Conservation (phyloP, 306 rosid species). For the Vigna reflexopilosa region DNA sequence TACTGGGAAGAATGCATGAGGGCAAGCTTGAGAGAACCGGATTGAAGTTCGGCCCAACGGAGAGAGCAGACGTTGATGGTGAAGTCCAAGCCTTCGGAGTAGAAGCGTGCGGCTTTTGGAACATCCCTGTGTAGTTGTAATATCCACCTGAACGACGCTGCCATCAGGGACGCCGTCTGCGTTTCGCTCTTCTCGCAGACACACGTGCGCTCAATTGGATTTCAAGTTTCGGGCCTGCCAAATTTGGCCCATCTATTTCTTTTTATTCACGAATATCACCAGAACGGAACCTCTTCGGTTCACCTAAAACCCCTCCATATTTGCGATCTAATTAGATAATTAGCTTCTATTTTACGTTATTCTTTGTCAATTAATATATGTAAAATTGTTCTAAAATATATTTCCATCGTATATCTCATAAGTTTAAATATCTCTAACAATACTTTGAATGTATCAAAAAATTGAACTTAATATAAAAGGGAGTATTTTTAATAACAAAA, state of each 20-base stretch:
- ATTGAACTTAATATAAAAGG: not conserved
- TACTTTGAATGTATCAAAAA: not conserved
- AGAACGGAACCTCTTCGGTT: not conserved
- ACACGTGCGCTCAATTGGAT: slow-evolving; percentile 8
- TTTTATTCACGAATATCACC: not conserved
- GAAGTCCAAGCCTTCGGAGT: slow-evolving; percentile 82
- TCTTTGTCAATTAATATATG: not conserved
- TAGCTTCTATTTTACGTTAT: not conserved
- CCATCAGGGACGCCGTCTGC: slow-evolving; percentile 38
- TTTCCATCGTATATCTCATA: not conserved
- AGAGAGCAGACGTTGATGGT: slow-evolving; percentile 76
- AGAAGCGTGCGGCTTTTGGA: slow-evolving; percentile 84
- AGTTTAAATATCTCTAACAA: not conserved
- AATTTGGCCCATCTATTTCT: not conserved
- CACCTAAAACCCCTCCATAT: not conserved
- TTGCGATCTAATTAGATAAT: not conserved
- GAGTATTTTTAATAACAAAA: not conserved
- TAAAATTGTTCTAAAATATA: not conserved
- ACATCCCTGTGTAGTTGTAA: slow-evolving; percentile 82
- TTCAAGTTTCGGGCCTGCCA: not conserved
- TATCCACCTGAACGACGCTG: slow-evolving; percentile 82
- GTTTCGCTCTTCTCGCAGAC: not conserved
- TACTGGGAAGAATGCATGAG: slow-evolving; percentile 81
- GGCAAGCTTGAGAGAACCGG: slow-evolving; percentile 83
- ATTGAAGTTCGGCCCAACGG: slow-evolving; percentile 91